Percentiles rank a stretch among this genome's conserved stretches.
These are phyloP conservation scores for Aspergillus campestris DNA, from an alignment of 495 filamentous ascomycete genomes.

Conservation along the genomic window DNA sequence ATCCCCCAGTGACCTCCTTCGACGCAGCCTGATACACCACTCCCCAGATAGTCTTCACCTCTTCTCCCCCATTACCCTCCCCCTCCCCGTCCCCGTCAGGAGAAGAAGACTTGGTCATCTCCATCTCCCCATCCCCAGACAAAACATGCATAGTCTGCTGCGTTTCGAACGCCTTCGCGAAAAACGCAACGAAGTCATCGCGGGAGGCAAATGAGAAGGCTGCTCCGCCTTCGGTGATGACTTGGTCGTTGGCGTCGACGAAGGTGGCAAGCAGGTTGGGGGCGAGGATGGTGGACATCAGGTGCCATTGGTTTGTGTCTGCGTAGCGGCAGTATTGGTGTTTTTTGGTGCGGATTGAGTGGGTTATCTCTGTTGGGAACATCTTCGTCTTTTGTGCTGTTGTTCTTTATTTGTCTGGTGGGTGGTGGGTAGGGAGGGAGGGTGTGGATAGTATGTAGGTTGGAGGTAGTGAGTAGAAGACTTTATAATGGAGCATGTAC, in stretches of 20 bases:
- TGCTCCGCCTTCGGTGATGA: neutral
- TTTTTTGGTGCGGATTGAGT: neutral
- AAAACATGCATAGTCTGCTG: conserved; percentile 2
- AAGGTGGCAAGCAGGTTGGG: neutral
- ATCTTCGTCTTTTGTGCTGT: conserved; percentile 6
- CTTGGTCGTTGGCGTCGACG: neutral
- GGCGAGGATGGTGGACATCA: neutral
- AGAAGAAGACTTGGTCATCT: too few species aligned
- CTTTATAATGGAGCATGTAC: too few species aligned
- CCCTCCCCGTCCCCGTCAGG: neutral
- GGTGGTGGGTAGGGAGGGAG: too few species aligned
- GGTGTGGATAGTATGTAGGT: too few species aligned
- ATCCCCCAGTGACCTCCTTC: neutral
- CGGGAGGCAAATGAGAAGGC: neutral
- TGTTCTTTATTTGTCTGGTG: too few species aligned
- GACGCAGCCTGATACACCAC: neutral
- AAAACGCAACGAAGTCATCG: neutral
- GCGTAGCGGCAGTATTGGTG: conserved; percentile 2
- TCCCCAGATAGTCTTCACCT: neutral
- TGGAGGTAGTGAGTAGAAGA: too few species aligned
- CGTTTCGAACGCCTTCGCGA: neutral
- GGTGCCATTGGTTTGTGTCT: neutral
- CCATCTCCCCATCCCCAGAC: too few species aligned
- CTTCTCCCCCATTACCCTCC: neutral
- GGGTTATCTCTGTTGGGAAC: neutral